Percentiles rank a stretch among this genome's conserved stretches.
phyloP scores from a whole-genome alignment of 2,329 filamentous ascomycete genomes.

The Calonectria pseudoreteaudii region DNA sequence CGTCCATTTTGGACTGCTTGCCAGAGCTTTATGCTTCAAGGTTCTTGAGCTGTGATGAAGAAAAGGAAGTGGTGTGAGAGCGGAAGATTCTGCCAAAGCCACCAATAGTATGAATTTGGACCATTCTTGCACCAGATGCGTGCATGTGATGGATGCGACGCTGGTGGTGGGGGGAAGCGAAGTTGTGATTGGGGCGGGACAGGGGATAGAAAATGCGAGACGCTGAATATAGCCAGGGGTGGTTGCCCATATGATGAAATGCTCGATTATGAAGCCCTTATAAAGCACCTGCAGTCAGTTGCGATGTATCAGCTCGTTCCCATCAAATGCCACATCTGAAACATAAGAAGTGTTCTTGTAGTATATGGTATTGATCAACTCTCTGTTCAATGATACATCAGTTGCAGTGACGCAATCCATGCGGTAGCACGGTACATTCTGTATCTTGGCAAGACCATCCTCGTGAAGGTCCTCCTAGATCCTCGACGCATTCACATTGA shows the following conservation, averaged over 20 bases:
- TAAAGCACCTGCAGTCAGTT: neutral
- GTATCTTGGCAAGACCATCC: neutral
- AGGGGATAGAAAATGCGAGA: neutral
- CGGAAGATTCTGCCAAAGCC: neutral
- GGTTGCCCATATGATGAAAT: neutral
- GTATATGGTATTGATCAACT: neutral
- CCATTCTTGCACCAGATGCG: neutral
- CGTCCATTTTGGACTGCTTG: neutral
- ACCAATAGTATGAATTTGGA: neutral
- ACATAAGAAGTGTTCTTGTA: neutral
- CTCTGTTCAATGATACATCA: neutral
- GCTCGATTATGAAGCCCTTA: neutral
- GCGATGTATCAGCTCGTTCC: neutral
- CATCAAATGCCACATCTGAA: neutral
- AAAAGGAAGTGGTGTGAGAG: neutral
- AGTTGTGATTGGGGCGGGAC: neutral
- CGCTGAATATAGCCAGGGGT: neutral
- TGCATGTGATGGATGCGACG: neutral
- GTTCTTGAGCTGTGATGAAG: neutral
- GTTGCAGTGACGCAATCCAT: too few relatives aligned
- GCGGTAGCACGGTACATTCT: neutral
- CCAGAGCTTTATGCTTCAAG: too few relatives aligned
- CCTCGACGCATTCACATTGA: neutral
- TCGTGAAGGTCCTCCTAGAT: neutral
- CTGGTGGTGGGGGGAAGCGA: neutral